Percentiles rank a stretch among this genome's conserved stretches.
Conservation (phyloP, 805 yeast species). For the Yamadazyma paraphyllophila region DNA sequence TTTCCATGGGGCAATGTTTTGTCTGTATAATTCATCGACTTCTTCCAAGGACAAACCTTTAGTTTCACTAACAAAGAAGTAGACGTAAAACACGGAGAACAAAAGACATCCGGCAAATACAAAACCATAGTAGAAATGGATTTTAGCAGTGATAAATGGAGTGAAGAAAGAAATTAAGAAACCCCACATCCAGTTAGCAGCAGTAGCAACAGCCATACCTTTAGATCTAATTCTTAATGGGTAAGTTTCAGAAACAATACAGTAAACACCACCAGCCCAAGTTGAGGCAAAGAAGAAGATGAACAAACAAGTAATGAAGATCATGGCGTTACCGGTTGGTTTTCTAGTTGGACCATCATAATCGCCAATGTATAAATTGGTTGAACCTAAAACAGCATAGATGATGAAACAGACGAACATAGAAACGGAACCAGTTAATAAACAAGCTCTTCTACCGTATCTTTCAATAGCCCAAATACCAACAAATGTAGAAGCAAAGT, state of each 20-base stretch:
- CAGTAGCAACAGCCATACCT: conserved; percentile 63
- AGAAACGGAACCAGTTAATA: conserved; percentile 42
- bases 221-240: conserved; percentile 63
- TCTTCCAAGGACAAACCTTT: conserved; percentile 80
- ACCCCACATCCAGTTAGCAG: conserved; percentile 64
- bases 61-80: conserved; percentile 73
- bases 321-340: conserved; percentile 61
- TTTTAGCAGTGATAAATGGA: conserved; percentile 60
- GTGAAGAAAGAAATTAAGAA: conserved; percentile 61
- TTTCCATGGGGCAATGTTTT: conserved; percentile 36
- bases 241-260: conserved; percentile 63
- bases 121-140: conserved; percentile 67
- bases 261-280: conserved; percentile 70
- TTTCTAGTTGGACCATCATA: conserved; percentile 38
- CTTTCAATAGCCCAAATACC: conserved; percentile 50
- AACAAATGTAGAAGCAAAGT: conserved; percentile 52
- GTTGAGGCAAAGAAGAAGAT: conserved; percentile 67
- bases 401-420: conserved; percentile 58
- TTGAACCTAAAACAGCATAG: conserved; percentile 62
- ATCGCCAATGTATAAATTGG: conserved; percentile 40
- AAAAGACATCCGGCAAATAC: conserved; percentile 63
- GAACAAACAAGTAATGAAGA: conserved; percentile 60
- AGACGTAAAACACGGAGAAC: conserved; percentile 64
- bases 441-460: conserved; percentile 47
- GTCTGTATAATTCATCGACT: conserved; percentile 65